Evolutionary conservation across 2,329 filamentous ascomycete species (phyloP), one percentile per base, ranked within the genome.

Genomic region (Bipolaris zeicola): DNA sequence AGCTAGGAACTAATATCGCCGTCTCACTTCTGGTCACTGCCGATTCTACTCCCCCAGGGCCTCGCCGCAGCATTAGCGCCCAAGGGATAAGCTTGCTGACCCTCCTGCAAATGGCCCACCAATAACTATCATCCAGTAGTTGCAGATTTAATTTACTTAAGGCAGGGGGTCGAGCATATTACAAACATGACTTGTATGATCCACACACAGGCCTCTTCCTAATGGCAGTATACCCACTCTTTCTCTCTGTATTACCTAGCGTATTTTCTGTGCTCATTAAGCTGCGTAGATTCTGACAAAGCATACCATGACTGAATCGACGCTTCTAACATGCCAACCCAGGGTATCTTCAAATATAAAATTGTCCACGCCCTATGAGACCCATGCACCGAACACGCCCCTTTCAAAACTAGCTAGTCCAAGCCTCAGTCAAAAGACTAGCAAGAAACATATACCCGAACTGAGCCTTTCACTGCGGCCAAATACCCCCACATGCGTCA

Each of bases 1-100:
- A 24, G 26, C 44, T 18, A 26, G 1, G 11, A 18, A 26, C 18
- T 24, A 38, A 14, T 34, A 37, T 48, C 20, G 6, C 14, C 37
- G 22, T 48, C 45, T 48, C 26, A 13, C 45, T 6, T 24, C 20
- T 37, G 14, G 24, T 14, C 42, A 33, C 18, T 33, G 31, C 26
- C 26, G 26, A 44, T 24, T 44, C 26, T 16, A 44, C 42, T 33
- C 10, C 26, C 26, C 16, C 8, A 10, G 16, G 14, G 10, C 26
- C 26, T 31, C 26, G n/a, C 10, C 26, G 18, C 18, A n/a, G 18
- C 8, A 20, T 33, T 44, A 44, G 42, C n/a, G 42, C n/a, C 10
- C 42, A 44, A n/a, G n/a, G 16, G 24, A 16, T 44, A 28, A 44
- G 42, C 26, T 44, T 44, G 42, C 42, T 44, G 42, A 44, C 42